A percentile compares a stretch with the other conserved stretches of the same genome.
These are phyloP conservation scores for Pyracantha coccinea DNA, from an alignment of 331 rosid genomes.

Conservation along the genomic window DNA sequence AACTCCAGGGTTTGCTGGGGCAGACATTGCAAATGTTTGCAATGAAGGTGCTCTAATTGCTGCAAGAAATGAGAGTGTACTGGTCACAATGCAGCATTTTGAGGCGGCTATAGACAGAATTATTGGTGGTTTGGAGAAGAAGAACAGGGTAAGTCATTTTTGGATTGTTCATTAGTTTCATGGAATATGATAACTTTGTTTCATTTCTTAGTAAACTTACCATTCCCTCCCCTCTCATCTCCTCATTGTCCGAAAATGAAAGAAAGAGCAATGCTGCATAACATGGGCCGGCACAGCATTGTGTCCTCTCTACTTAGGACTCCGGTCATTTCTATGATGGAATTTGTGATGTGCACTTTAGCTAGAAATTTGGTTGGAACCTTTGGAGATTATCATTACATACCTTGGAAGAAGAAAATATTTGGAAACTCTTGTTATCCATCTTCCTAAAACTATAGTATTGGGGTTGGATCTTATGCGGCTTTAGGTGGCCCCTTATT, in stretches of 20 bases:
- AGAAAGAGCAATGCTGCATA: neutral
- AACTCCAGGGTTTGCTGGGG: constrained; percentile 98
- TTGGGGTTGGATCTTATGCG: neutral
- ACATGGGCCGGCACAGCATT: neutral
- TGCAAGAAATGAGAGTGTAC: constrained; percentile 53
- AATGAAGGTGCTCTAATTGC: constrained; percentile 96
- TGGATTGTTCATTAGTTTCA: neutral
- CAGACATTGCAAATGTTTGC: constrained; percentile 97
- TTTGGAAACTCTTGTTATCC: neutral
- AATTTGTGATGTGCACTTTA: neutral
- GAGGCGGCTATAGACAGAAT: constrained; percentile 91
- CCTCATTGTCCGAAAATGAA: neutral
- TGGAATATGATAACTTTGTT: neutral
- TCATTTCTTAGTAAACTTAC: neutral
- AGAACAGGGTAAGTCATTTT: constrained; percentile 48
- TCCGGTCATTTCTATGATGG: neutral
- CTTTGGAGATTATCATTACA: neutral
- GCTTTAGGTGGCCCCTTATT: neutral
- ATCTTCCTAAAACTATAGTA: neutral
- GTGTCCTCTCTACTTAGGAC: neutral
- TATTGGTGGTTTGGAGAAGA: constrained; percentile 95
- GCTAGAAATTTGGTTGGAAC: neutral
- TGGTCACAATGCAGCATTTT: constrained; percentile 65
- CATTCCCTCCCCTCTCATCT: neutral
- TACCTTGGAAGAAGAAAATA: neutral